These are phyloP conservation scores for Diutina rugosa DNA, from an alignment of 1,139 yeast genomes.

Conservation along the genomic window DNA sequence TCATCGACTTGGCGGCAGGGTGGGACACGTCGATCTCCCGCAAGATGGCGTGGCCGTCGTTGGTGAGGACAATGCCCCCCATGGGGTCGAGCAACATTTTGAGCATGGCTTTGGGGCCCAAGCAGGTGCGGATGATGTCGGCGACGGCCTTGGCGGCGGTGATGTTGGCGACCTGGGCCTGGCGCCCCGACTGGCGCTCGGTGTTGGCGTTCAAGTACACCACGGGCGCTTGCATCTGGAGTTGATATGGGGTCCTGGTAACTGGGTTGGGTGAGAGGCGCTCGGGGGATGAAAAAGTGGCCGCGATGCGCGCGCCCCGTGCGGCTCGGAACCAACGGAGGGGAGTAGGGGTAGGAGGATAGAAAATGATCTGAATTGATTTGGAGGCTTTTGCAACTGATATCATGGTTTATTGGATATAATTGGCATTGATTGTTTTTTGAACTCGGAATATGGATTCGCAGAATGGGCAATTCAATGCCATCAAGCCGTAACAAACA, in stretches of 20 bases:
- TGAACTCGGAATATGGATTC: no score
- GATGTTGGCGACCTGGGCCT: slow-evolving; percentile 92
- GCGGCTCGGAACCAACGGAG: neutral
- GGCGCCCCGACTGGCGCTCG: slow-evolving; percentile 92
- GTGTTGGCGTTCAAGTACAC: slow-evolving; percentile 61
- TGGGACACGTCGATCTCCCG: slow-evolving; percentile 88
- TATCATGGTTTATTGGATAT: no score
- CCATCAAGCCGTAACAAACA: no score
- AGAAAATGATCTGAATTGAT: neutral
- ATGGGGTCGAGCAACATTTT: slow-evolving; percentile 97
- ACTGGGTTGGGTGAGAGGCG: neutral
- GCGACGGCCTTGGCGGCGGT: slow-evolving; percentile 99
- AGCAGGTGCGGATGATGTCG: slow-evolving; percentile 91
- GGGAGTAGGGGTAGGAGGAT: neutral
- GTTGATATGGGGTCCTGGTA: no score
- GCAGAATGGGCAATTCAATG: no score
- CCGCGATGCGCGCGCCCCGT: neutral
- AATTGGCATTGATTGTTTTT: no score
- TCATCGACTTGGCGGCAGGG: slow-evolving; percentile 98
- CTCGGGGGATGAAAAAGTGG: neutral
- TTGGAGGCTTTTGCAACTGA: no score
- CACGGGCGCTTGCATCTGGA: slow-evolving; percentile 35
- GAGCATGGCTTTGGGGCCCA: slow-evolving; percentile 99
- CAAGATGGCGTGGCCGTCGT: slow-evolving; percentile 92
- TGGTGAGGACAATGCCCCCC: slow-evolving; percentile 96